Conservation (phyloP, 768 basidiomycete species). For the Psilocybe subaeruginosa region DNA sequence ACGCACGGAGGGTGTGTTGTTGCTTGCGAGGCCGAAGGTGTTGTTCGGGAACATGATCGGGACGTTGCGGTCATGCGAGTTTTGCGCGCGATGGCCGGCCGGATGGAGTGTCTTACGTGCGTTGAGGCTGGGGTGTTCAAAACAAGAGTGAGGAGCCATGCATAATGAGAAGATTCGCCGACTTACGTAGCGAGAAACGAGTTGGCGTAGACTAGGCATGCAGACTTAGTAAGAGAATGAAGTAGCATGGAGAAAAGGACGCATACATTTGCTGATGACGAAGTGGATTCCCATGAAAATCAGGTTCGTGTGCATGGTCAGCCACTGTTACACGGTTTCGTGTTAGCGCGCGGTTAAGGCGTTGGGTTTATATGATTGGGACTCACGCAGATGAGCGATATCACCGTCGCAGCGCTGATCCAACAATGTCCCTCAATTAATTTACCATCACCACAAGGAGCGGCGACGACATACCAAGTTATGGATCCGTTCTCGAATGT, state of each 20-base stretch:
- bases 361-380: neutral
- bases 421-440: neutral
- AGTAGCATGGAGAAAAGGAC: neutral
- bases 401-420: conserved; percentile 8
- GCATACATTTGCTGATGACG: conserved; percentile 53
- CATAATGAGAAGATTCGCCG: neutral
- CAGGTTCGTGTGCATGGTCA: conserved; percentile 43
- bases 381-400: conserved; percentile 9
- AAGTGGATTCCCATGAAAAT: conserved; percentile 59
- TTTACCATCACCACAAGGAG: neutral
- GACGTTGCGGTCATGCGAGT: conserved; percentile 4
- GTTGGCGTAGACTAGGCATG: conserved; percentile 47
- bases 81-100: conserved; percentile 4
- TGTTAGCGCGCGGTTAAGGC: neutral
- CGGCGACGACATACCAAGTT: conserved; percentile 32
- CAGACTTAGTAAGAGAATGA: neutral
- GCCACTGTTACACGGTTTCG: conserved; percentile 37
- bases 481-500: conserved; percentile 56
- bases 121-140: conserved; percentile 14
- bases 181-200: conserved; percentile 51
- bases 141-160: neutral
- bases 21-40: no score
- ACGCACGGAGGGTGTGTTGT: no score
- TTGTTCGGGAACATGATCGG: neutral
- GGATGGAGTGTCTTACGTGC: conserved; percentile 12